Evolutionary conservation across 306 rosid species (phyloP), one percentile per base, ranked within the genome.

Genomic region (Cucurbita maxima): DNA sequence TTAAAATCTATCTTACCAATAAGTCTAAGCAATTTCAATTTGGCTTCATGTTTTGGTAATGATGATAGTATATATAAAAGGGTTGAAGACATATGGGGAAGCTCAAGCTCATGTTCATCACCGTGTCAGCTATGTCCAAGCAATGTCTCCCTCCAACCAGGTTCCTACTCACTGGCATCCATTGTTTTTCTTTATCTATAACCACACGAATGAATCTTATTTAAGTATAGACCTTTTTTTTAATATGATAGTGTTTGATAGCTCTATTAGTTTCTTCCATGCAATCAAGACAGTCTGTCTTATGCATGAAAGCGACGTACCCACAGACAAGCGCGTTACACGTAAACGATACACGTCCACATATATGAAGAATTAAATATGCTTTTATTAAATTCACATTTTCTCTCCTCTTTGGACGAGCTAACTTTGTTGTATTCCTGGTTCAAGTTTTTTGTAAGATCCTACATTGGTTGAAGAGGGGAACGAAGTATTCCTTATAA

Each of bases 11-110:
- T 30, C 38, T 54, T 51, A 40, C 15, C 53, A 43, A 64, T 43
- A n/a, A 18, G 36, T 64, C 53, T 43, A 18, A 43, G 37, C 37
- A 18, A 19, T 43, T 64, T 64, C 53, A 43, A 41, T 64, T 41
- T 64, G 71, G 34, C 18, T 64, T 64, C 37, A 19, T 64, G 34
- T 18, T 43, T 41, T 64, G 10, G 36, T 38, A 18, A 41, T 18
- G 36, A 43, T 43, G 51, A 36, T 43, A 11, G 71, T 41, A 41
- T 64, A 64, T 41, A 64, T 64, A 64, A 40, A 16, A n/a, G 20
- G 52, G 38, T 12, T 15, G 45, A 44, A 58, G 76, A 83, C 79
- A 79, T 83, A 79, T 1, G 36, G 41, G 72, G 81, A 74, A 77
- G 81, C 84, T 67, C 77, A 55, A 43, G 43, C 22, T 62, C 54